Evolutionary conservation across 2,329 filamentous ascomycete genomes (phyloP), one percentile per base, ranked within the genome.

Genomic region (Aureobasidium sp.): DNA sequence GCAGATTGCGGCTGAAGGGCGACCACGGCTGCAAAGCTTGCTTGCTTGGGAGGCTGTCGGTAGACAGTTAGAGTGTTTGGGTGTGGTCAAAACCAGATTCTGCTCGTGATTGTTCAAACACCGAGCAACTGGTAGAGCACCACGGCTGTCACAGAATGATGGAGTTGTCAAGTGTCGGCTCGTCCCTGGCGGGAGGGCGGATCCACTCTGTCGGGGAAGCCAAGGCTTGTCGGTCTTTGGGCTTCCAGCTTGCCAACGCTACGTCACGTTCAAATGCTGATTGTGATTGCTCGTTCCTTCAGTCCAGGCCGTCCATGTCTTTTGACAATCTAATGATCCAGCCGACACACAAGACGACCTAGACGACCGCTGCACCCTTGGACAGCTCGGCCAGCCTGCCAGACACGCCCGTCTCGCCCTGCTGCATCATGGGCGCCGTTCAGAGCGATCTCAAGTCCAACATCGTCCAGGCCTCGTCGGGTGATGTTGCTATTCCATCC

Each of bases 361-460:
- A 39, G 33, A 24, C 24, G 35, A 11, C 37, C 33, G 35, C 17
- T 29, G 37, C 35, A 37, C 37, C 33, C 19, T 19, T 22, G 37
- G 27, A 44, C 39, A 29, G 37, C 37, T 33, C n/a, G 39, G 9
- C 14, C 44, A 37, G 56, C 56, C 47, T 29, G 37, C 29, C 56
- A 17, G 40, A 48, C 27, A 37, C 54, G 15, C 5, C 24, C n/a
- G 52, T 54, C 56, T 39, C 42, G 42, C 37, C 9, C 19, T 40
- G n/a, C 49, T 19, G n/a, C 45, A 63, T 6, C 42, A 65, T 65
- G 64, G 64, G 64, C 40, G 64, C 64, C n/a, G 64, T 65, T 0
- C 64, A 65, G 27, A 65, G 64, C 50, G 64, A 65, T 39, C 62
- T 65, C 47, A 65, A 65, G 48, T 62, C 64, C 31, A 65, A 60